Evolutionary conservation across 208 protist species (phyloP).

Genomic region (Kentomonas sorsogonicus): DNA sequence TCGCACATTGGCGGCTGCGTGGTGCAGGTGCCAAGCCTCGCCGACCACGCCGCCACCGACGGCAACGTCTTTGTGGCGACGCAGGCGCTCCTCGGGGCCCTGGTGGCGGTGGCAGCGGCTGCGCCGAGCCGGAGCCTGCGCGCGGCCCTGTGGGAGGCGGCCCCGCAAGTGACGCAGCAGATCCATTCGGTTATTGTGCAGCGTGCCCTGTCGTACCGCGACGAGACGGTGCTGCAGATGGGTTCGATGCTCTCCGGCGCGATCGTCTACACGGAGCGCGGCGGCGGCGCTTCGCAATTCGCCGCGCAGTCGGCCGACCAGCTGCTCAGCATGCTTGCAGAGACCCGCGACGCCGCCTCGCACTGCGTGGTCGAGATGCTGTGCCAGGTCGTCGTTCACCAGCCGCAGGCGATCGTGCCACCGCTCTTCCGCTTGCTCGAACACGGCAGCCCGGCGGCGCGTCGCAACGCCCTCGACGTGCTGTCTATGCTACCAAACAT

Average conservation of each 20-base stretch:
- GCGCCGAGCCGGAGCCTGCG: slow-evolving; percentile 45
- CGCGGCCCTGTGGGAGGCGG: slow-evolving; percentile 41
- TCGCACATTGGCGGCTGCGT: slow-evolving; percentile 48
- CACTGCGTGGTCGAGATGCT: slow-evolving; percentile 61
- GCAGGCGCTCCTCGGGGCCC: slow-evolving; percentile 39
- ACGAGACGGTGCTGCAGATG: slow-evolving; percentile 52
- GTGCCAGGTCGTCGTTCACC: slow-evolving; percentile 42
- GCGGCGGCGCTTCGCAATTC: slow-evolving; percentile 7
- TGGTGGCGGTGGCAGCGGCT: slow-evolving; percentile 27
- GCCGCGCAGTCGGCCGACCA: slow-evolving; percentile 29
- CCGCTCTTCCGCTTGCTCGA: slow-evolving; percentile 70
- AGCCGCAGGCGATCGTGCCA: slow-evolving; percentile 61
- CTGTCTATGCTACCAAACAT: slow-evolving; percentile 51
- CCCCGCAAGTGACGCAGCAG: slow-evolving; percentile 44
- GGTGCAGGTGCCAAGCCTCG: slow-evolving; percentile 24
- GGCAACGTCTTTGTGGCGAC: slow-evolving; percentile 31
- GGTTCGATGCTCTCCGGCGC: slow-evolving; percentile 49
- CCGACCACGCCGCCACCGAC: background rate
- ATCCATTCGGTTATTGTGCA: slow-evolving; percentile 70
- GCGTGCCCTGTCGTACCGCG: slow-evolving; percentile 42
- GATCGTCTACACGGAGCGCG: slow-evolving; percentile 38
- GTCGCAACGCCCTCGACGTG: slow-evolving; percentile 71
- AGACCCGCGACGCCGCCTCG: slow-evolving; percentile 61
- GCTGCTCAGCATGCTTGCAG: slow-evolving; percentile 63
- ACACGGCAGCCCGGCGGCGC: slow-evolving; percentile 35